Evolutionary conservation across 208 protist species (phyloP), one percentile per base, ranked within the genome.

Genomic region (Crithidia bombi): DNA sequence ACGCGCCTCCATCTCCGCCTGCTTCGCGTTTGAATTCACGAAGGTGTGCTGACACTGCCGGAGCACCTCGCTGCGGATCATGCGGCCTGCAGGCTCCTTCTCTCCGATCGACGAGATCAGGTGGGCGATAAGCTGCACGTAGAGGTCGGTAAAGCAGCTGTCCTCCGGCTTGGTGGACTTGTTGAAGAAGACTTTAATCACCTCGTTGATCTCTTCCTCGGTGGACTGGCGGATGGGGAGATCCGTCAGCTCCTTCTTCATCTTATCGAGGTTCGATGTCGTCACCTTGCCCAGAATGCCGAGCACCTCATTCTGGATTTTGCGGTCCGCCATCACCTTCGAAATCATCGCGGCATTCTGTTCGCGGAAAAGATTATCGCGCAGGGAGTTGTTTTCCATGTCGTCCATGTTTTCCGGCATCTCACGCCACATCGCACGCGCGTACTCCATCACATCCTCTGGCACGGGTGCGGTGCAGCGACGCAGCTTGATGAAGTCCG

Each of bases 191-290:
- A 90, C 82, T 35, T 89, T 75, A 67, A 96, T 89, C 14, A 96
- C 91, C 41, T 93, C 73, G 39, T 83, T 56, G 52, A 96, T 96
- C 61, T 96, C 91, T 50, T 89, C 83, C 59, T 90, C 65, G 7
- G 82, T 87, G 23, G 91, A 96, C 67, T 96, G 91, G 23, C 91
- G 91, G 50, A 96, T 90, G 14, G 91, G 91, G 30, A 96, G 65
- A 25, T 79, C 82, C 1, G 67, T 88, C 32, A 96, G 67, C 66
- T 93, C 85, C 55, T 77, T 56, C 75, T 91, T 87, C 87, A 96
- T 91, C 38, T 76, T 62, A 14, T 82, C 76, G 5, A 92, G 49
- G 75, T 94, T 96, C 7, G 61, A 62, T n/a, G 77, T 72, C 12
- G 87, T 91, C 10, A 96, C 87, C 57, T 84, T 87, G n/a, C 84